A percentile compares a stretch with the other conserved stretches of the same genome.
These are phyloP conservation scores for Mycena vitilis DNA, from an alignment of 768 basidiomycete genomes.

Conservation along the genomic window DNA sequence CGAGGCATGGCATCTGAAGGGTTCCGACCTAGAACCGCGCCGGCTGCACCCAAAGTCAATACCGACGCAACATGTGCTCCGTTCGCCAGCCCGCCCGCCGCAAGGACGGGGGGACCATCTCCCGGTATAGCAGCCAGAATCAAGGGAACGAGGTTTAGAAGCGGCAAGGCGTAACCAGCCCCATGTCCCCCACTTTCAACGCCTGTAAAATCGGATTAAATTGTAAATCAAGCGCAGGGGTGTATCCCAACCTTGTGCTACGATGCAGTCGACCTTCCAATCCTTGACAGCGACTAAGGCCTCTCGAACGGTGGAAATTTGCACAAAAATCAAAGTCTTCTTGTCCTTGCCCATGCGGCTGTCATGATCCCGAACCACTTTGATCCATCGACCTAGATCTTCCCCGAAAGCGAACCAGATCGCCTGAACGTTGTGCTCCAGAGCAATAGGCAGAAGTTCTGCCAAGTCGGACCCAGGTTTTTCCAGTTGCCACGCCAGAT, in stretches of 20 bases:
- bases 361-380: conserved; percentile 68
- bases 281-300: conserved; percentile 68
- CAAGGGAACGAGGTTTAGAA: conserved; percentile 68
- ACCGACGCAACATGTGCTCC: conserved; percentile 75
- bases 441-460: conserved; percentile 58
- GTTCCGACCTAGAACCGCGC: conserved; percentile 58
- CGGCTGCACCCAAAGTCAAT: conserved; percentile 75
- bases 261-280: conserved; percentile 80
- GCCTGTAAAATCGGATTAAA: conserved; percentile 54
- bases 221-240: neutral
- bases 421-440: conserved; percentile 68
- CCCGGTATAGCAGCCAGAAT: conserved; percentile 58
- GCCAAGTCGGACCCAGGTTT: conserved; percentile 51
- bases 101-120: conserved; percentile 67
- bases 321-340: conserved; percentile 70
- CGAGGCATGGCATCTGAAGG: neutral
- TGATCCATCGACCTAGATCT: conserved; percentile 69
- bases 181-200: conserved; percentile 88
- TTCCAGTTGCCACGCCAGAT: conserved; percentile 79
- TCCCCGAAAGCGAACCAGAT: conserved; percentile 83
- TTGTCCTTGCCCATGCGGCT: conserved; percentile 49
- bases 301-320: conserved; percentile 70
- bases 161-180: conserved; percentile 62
- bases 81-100: conserved; percentile 78
- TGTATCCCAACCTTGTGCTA: conserved; percentile 74